Base-by-base conservation (phyloP, 1,284 basidiomycete species). In the Tylopilus sp. region DNA sequence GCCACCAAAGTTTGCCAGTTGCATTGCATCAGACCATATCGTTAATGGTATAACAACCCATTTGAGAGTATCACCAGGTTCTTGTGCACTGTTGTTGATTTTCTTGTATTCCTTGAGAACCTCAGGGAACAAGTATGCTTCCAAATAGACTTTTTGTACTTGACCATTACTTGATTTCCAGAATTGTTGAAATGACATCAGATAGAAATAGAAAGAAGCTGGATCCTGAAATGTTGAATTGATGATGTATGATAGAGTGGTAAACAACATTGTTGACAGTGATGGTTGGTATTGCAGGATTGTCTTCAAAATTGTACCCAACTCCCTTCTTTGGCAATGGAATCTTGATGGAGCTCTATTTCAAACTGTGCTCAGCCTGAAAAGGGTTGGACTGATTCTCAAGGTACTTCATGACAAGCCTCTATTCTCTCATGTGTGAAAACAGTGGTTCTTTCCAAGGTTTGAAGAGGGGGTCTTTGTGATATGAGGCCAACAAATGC, bases 1-100 rank as follows among this genome's bases (percentile, higher is more conserved):
- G 19, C 65, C 57, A 10, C 57, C 57, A 44, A 65, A 65, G 19
- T 70, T 72, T 1, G 72, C 51, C 0, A 80, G 70, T 8, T 77
- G 72, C 0, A 71, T 80, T 0, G 70, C 57, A 64, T 81, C 76
- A 1, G 78, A 81, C 70, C 73, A 78, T 2, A 80, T 33, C 74
- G 80, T 79, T 0, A 80, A 52, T 1, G 67, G 67, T 0, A 65
- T 61, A 7, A 80, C 60, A 2, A 75, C 72, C 3, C 8, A 44
- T 6, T 61, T 44, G 3, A 36, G 7, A 16, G 3, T 24, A 32
- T 47, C 44, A 3, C 44, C 68, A 74, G 69, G 60, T 26, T 69
- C 62, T 7, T 26, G 2, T 3, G 67, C 70, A 9, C 65, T 52
- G 1, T 47, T 15, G n/a, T 73, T 69, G 24, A 77, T 26, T 19